These are phyloP conservation scores for Zoysia japonica DNA, from an alignment of 176 grass and related monocot genomes.

Conservation along the genomic window DNA sequence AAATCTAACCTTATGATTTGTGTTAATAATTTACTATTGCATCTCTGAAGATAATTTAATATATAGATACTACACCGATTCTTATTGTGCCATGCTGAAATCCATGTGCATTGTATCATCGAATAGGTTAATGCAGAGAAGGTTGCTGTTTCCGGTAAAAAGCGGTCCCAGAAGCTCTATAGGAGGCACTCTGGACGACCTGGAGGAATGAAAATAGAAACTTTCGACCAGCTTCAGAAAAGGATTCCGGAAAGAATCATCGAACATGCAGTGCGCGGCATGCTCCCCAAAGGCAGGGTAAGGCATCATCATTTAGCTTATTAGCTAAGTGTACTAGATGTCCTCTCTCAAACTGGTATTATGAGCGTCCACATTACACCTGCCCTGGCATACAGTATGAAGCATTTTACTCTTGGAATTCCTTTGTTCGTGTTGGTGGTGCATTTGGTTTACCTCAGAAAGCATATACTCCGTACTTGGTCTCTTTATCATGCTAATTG, in stretches of 20 bases:
- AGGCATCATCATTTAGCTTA: constrained; percentile 31
- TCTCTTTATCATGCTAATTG: constrained; percentile 5
- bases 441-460: neutral
- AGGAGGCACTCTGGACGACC: constrained; percentile 94
- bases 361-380: neutral
- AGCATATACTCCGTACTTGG: neutral
- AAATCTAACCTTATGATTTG: neutral
- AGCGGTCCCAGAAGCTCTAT: constrained; percentile 88
- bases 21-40: constrained; percentile 1
- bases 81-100: constrained; percentile 14
- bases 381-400: neutral
- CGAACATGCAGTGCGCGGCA: constrained; percentile 90
- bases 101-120: constrained; percentile 1
- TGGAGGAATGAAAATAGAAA: constrained; percentile 95
- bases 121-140: constrained; percentile 94
- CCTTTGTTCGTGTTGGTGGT: neutral
- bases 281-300: constrained; percentile 99
- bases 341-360: neutral
- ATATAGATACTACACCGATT: neutral
- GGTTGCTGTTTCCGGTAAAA: constrained; percentile 95
- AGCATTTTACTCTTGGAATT: constrained; percentile 7
- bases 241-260: constrained; percentile 97
- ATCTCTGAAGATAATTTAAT: constrained; percentile 16
- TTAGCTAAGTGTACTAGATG: neutral
- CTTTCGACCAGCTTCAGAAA: constrained; percentile 97